Conservation (phyloP, 495 filamentous ascomycete genomes). For the Hypoxylon lienhwacheense region DNA sequence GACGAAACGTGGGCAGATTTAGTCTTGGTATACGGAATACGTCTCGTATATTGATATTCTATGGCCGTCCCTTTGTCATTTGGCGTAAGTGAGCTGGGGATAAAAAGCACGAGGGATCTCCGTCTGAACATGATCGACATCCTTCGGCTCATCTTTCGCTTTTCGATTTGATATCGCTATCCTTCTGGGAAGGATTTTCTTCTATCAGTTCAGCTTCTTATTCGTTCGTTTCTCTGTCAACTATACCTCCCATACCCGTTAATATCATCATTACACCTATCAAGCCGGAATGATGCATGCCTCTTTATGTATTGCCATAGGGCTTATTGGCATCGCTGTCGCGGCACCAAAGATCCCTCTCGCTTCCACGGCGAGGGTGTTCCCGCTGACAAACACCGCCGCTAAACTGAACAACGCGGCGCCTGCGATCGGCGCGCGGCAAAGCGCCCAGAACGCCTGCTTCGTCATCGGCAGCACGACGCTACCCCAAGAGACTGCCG, state of each 20-base stretch:
- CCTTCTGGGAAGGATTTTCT: constrained; percentile 28
- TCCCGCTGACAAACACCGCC: constrained; percentile 2
- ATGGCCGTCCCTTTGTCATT: constrained; percentile 1
- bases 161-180: constrained; percentile 16
- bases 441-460: constrained; percentile 38
- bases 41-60: constrained; percentile 12
- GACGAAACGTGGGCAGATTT: constrained; percentile 17
- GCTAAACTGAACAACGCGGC: neutral
- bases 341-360: constrained; percentile 33
- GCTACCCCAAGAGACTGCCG: constrained; percentile 42
- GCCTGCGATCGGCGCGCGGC: constrained; percentile 3
- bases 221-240: constrained; percentile 21
- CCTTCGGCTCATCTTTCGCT: constrained; percentile 20
- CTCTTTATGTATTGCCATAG: constrained; percentile 16
- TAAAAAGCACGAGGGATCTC: constrained; percentile 25
- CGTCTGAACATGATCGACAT: constrained; percentile 28
- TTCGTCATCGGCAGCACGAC: constrained; percentile 49
- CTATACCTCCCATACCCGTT: constrained; percentile 1
- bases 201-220: constrained; percentile 9
- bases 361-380: constrained; percentile 6
- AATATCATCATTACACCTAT: constrained; percentile 1
- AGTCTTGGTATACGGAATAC: constrained; percentile 5
- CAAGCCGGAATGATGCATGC: constrained; percentile 24
- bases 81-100: neutral
- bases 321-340: constrained; percentile 16